phyloP scores from a whole-genome alignment of 1,139 yeast genomes.

The Pichia sp. region DNA sequence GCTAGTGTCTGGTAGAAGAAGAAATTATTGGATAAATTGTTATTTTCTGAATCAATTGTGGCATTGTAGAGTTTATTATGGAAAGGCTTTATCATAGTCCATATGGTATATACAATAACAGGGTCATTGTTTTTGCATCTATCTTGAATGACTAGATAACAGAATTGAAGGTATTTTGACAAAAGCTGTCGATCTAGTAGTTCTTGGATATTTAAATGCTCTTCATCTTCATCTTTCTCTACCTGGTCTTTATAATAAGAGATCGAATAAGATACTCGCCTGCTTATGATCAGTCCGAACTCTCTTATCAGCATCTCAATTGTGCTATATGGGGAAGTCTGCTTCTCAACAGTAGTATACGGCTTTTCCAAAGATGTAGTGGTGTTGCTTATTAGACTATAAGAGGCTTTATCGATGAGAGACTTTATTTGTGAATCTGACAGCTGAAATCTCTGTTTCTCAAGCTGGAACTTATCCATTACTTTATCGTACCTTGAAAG shows the following conservation, averaged over 20 bases:
- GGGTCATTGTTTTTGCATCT: conserved; percentile 26
- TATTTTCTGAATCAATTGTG: conserved; percentile 22
- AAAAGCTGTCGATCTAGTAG: conserved; percentile 18
- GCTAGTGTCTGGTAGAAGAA: conserved; percentile 32
- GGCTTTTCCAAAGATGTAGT: not conserved
- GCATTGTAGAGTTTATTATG: conserved; percentile 29
- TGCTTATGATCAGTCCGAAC: conserved; percentile 20
- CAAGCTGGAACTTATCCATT: conserved; percentile 12
- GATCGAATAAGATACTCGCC: conserved; percentile 15
- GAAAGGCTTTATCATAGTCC: conserved; percentile 30
- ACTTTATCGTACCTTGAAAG: conserved; percentile 15
- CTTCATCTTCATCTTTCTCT: not conserved
- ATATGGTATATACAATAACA: conserved; percentile 25
- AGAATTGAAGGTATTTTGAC: conserved; percentile 25
- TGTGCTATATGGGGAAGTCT: conserved; percentile 5
- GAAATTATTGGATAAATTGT: conserved; percentile 27
- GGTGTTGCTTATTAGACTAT: not conserved
- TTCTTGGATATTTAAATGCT: conserved; percentile 3
- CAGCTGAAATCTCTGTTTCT: conserved; percentile 6
- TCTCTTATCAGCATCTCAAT: conserved; percentile 19
- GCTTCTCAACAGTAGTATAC: not conserved
- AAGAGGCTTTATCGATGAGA: conserved; percentile 20
- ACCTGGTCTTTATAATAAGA: conserved; percentile 15
- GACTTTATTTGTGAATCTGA: conserved; percentile 18
- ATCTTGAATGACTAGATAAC: conserved; percentile 27